Evolutionary conservation across 2,329 filamentous ascomycete species (phyloP).

Genomic region (Nemania abortiva): DNA sequence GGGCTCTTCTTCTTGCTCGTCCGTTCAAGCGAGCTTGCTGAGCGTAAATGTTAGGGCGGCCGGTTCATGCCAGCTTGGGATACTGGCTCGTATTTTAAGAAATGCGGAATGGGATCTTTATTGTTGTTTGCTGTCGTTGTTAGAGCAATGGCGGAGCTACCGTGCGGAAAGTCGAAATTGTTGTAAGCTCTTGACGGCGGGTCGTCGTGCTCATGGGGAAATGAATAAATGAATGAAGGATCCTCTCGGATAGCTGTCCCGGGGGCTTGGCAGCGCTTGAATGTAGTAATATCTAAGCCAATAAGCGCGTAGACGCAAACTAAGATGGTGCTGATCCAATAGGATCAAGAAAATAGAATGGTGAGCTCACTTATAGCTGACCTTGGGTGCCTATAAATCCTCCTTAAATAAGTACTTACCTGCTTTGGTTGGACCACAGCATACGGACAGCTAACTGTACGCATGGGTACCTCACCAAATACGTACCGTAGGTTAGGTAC

Average conservation of each 20-base stretch:
- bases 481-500: not conserved
- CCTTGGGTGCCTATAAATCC: not conserved
- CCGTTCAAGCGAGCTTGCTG: not conserved
- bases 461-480: no score
- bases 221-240: not conserved
- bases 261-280: conserved; percentile 19
- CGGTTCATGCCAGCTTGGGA: not conserved
- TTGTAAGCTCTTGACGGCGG: conserved; percentile 9
- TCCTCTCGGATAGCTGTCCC: conserved; percentile 12
- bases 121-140: not conserved
- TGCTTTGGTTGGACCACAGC: conserved; percentile 20
- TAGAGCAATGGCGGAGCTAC: not conserved
- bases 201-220: not conserved
- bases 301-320: not conserved
- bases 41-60: not conserved
- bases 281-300: not conserved
- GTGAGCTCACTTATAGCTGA: not conserved
- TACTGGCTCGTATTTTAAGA: not conserved
- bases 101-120: not conserved
- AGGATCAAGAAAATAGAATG: not conserved
- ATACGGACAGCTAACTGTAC: not conserved
- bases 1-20: not conserved
- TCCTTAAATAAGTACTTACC: no score
- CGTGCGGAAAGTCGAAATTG: conserved; percentile 1
- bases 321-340: not conserved